phyloP scores from a whole-genome alignment of 257 asterid genomes.

The Plantago elongata region DNA sequence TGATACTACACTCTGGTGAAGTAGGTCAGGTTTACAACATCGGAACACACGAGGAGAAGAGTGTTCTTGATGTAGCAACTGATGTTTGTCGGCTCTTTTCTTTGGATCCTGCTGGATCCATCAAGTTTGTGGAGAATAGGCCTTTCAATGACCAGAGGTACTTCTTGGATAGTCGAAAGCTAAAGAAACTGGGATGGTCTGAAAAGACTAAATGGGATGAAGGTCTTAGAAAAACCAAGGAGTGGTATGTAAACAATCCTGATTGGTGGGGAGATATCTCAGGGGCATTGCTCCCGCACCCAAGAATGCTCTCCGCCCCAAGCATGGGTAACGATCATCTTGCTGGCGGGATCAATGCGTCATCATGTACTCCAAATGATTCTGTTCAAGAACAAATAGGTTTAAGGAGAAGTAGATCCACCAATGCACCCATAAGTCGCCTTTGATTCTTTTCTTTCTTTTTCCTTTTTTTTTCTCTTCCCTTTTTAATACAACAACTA shows the following conservation, averaged over 20 bases:
- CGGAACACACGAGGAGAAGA: slow-evolving; percentile 61
- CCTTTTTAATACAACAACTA: no score
- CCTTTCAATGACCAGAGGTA: slow-evolving; percentile 75
- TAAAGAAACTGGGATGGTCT: slow-evolving; percentile 55
- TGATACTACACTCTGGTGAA: slow-evolving; percentile 60
- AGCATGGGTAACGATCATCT: no score
- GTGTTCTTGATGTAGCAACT: slow-evolving; percentile 55
- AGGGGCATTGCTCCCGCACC: slow-evolving; percentile 67
- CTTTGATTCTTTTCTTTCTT: no score
- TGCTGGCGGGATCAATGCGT: no score
- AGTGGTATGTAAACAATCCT: slow-evolving; percentile 58
- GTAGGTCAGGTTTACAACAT: slow-evolving; percentile 66
- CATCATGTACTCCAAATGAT: no score
- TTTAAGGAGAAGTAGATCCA: no score
- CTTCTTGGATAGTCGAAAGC: slow-evolving; percentile 63
- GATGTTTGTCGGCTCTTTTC: slow-evolving; percentile 52
- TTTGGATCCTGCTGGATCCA: slow-evolving; percentile 46
- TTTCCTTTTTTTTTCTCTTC: no score
- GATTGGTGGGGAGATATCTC: slow-evolving; percentile 83
- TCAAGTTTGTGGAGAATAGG: slow-evolving; percentile 65
- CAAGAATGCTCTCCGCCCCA: slow-evolving; percentile 37
- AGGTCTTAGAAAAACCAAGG: slow-evolving; percentile 56
- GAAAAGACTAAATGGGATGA: slow-evolving; percentile 63
- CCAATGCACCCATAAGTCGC: no score
- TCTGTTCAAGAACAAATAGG: no score